Percentiles rank a stretch among this genome's conserved stretches.
These are phyloP conservation scores for Pseudozyma hubeiensis DNA, from an alignment of 1,284 basidiomycete genomes.

Conservation along the genomic window DNA sequence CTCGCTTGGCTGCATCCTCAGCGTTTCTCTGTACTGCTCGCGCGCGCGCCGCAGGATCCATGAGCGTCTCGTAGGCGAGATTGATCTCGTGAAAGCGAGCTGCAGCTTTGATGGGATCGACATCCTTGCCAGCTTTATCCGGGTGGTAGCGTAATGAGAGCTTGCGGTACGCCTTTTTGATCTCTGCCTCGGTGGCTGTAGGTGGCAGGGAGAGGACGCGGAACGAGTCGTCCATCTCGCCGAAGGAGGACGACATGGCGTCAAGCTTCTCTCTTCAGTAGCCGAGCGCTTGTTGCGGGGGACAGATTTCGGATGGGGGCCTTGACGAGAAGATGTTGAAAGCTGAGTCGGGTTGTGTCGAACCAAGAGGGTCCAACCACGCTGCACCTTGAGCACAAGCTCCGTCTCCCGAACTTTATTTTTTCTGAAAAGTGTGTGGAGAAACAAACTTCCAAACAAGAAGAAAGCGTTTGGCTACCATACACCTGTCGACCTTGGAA, in stretches of 20 bases:
- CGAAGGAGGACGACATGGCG: conserved; percentile 24
- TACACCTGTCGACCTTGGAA: background rate
- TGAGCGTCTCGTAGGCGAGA: conserved; percentile 83
- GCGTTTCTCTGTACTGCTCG: conserved; percentile 83
- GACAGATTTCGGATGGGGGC: background rate
- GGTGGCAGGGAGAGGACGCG: conserved; percentile 75
- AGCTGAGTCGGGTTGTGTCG: conserved; percentile 22
- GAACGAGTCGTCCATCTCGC: conserved; percentile 51
- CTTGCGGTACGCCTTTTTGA: conserved; percentile 78
- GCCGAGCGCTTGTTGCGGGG: background rate
- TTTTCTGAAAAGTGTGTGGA: conserved; percentile 23
- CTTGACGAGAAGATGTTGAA: background rate
- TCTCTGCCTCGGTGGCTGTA: conserved; percentile 83
- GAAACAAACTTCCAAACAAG: conserved; percentile 11
- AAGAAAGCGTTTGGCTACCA: background rate
- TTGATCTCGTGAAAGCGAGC: conserved; percentile 88
- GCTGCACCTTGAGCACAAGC: background rate
- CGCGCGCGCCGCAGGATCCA: conserved; percentile 84
- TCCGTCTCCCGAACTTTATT: conserved; percentile 35
- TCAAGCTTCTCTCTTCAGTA: background rate
- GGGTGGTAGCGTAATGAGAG: conserved; percentile 61
- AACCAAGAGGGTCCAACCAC: background rate
- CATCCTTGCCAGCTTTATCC: conserved; percentile 62
- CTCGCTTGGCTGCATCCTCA: conserved; percentile 77
- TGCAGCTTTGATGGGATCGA: conserved; percentile 71